These are phyloP conservation scores for Geotrichum aggregatum DNA, from an alignment of 1,139 yeast species.

Conservation along the genomic window DNA sequence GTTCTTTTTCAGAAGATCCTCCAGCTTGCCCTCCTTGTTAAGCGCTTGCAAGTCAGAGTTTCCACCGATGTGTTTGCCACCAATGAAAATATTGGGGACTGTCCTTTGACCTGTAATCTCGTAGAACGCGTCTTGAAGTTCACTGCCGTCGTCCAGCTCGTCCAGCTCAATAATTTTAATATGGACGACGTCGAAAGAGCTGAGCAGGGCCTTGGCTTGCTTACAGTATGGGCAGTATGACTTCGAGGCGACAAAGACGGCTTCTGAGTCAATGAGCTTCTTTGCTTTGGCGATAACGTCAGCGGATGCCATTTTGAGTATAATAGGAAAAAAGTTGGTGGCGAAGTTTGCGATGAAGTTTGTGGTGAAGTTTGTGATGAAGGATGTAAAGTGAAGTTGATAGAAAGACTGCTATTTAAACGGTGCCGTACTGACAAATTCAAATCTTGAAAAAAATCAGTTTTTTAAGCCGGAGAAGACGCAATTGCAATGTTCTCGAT, in stretches of 20 bases:
- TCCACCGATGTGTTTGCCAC: conserved; percentile 92
- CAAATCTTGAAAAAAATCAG: too few species aligned
- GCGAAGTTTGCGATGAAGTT: neutral
- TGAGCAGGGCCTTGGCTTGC: conserved; percentile 32
- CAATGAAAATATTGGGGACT: conserved; percentile 88
- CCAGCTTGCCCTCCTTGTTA: conserved; percentile 42
- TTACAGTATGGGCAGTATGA: conserved; percentile 31
- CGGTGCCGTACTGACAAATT: too few species aligned
- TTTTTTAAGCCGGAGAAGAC: too few species aligned
- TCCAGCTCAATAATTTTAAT: conserved; percentile 31
- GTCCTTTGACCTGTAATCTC: conserved; percentile 85
- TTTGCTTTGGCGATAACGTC: conserved; percentile 11
- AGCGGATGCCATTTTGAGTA: conserved; percentile 12
- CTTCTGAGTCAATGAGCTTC: conserved; percentile 10
- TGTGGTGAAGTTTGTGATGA: neutral
- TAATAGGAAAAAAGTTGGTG: neutral
- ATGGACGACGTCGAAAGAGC: conserved; percentile 26
- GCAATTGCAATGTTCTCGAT: too few species aligned
- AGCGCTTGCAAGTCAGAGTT: conserved; percentile 76
- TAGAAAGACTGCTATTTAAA: too few species aligned
- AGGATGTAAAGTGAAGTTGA: neutral
- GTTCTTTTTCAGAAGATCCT: conserved; percentile 34
- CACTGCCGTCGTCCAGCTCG: conserved; percentile 49
- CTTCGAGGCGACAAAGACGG: conserved; percentile 22
- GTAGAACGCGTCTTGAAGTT: conserved; percentile 71